phyloP scores from a whole-genome alignment of 2,329 filamentous ascomycete species.

The Coleophoma crateriformis region DNA sequence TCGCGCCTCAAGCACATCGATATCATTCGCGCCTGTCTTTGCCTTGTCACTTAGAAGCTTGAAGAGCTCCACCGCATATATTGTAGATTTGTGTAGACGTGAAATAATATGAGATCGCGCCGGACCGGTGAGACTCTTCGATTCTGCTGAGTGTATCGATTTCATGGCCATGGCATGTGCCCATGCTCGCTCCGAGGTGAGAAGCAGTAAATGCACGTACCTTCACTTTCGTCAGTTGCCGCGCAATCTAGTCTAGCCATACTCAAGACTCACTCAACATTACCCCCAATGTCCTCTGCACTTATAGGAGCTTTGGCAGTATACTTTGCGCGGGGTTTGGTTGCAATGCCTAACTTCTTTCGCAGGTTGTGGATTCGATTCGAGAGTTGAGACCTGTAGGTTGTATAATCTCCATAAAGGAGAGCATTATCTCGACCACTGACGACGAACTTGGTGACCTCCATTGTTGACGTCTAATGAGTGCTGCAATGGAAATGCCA shows the following conservation, averaged over 20 bases:
- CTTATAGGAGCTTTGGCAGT: constrained; percentile 64
- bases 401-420: constrained; percentile 81
- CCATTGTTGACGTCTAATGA: constrained; percentile 49
- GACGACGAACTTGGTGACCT: constrained; percentile 82
- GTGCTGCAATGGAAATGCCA: not conserved
- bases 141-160: constrained; percentile 70
- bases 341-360: constrained; percentile 79
- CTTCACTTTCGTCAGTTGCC: constrained; percentile 35
- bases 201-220: constrained; percentile 71
- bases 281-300: constrained; percentile 66
- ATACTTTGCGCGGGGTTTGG: constrained; percentile 83
- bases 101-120: constrained; percentile 86
- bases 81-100: constrained; percentile 73
- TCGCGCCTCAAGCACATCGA: constrained; percentile 76
- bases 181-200: constrained; percentile 88
- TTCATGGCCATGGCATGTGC: constrained; percentile 96
- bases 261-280: constrained; percentile 60
- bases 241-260: not conserved
- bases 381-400: constrained; percentile 74
- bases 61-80: constrained; percentile 63
- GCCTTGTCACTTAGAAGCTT: constrained; percentile 57
- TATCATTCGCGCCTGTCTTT: constrained; percentile 58
- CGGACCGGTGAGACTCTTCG: constrained; percentile 71
- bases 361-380: constrained; percentile 78
- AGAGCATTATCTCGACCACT: constrained; percentile 77